Base-by-base conservation (phyloP, 306 rosid genomes). In the Cajanus cajan region DNA sequence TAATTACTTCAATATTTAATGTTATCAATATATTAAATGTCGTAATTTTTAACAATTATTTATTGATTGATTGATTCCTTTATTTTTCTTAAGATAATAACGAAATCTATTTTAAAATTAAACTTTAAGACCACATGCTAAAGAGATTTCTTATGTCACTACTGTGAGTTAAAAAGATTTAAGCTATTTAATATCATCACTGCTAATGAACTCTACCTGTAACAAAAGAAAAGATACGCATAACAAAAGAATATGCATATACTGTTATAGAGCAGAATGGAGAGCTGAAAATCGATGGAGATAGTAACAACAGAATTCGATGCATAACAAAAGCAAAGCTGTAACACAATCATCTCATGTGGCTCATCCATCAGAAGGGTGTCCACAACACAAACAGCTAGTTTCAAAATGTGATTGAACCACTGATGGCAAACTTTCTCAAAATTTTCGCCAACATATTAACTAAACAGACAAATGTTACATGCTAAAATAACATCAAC, bases 391-490 rank as follows among this genome's bases (percentile, higher is more conserved):
- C 82, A 88, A 85, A 78, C 77, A 84, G 74, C 75, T 79, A 81
- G 83, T 81, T 90, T 78, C 76, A 76, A 69, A 85, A 78, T 85
- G 85, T 78, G 77, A 73, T 74, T 51, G 16, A 82, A 72, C 78
- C 74, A 77, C 82, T 59, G 41, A 81, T 61, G 67, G 65, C 73
- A 79, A 82, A 82, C 79, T 78, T 65, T 58, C 83, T 87, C 93
- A 89, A 89, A 90, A 88, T 82, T 90, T 78, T 54, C 83, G 82
- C 85, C 72, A 80, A 73, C 45, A 74, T 68, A 74, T 86, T 77
- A 81, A 83, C 80, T 79, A 58, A 78, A 79, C 82, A 80, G 84
- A 80, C 83, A 78, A 83, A 82, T 70, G 87, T 81, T 78, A 84
- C 90, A 80, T 71, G 59, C 79, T 84, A 71, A 75, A 82, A 77